Base-by-base conservation (phyloP, 176 grass and related monocot species). In the Carex kokanica region DNA sequence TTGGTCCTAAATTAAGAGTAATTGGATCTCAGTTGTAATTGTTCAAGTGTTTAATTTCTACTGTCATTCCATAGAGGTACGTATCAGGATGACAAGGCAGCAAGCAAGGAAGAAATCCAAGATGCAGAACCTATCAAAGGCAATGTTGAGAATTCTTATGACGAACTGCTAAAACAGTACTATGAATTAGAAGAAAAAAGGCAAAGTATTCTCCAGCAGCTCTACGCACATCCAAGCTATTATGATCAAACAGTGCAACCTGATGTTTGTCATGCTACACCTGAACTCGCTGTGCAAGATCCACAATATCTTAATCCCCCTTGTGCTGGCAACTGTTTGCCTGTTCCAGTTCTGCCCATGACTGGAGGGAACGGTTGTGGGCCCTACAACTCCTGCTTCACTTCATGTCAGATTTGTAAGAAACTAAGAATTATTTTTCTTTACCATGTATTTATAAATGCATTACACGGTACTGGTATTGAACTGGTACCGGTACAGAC, bases 121-220 rank as follows among this genome's bases (percentile, higher is more conserved):
- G 71, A 51, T 75, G 71, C 27, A 75, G 71, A 75, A 53, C 20
- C 71, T 16, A 27, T 29, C 45, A 75, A 75, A 38, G 41, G 12
- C 14, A 51, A 25, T 51, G 38, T 49, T 52, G 45, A 15, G 15
- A 75, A 54, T 51, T 75, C 71, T 53, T 90, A 92, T 60, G 89
- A 91, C 54, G 83, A 94, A 81, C 83, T 97, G 25, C 78, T 94
- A 13, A 94, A 80, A 64, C 88, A 88, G 57, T 97, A 94, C 32
- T 94, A 91, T 52, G 90, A 97, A 78, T 90, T 97, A 81, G 94
- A 94, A 65, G 90, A 88, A 57, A 78, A 97, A 72, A 92, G 90
- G 84, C 90, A 83, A 65, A 84, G 87, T 52, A 60, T 94, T 90
- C 88, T 97, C 54, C 86, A 92, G 81, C 92, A 97, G 65, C 83